These are phyloP conservation scores for Ophiosphaerella korrae DNA, from an alignment of 2,329 filamentous ascomycete genomes.

Conservation along the genomic window DNA sequence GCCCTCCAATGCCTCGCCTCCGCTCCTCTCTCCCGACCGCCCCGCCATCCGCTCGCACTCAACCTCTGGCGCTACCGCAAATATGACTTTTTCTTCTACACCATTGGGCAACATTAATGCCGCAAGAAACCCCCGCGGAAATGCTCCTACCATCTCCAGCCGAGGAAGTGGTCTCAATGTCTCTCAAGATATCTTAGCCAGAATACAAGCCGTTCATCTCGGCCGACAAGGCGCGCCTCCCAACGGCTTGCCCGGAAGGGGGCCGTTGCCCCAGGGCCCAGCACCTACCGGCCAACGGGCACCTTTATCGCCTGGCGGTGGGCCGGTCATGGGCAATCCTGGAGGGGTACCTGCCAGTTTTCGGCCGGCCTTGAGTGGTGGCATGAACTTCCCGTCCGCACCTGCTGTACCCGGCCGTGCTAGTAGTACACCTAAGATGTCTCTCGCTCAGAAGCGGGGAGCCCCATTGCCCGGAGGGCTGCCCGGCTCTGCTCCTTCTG, in stretches of 20 bases:
- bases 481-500: conserved; percentile 50
- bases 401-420: conserved; percentile 55
- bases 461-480: conserved; percentile 62
- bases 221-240: conserved; percentile 65
- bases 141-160: conserved; percentile 50
- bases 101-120: conserved; percentile 77
- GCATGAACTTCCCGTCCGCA: conserved; percentile 53
- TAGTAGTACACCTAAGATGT: conserved; percentile 57
- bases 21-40: conserved; percentile 43
- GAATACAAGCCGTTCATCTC: conserved; percentile 72
- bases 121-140: conserved; percentile 59
- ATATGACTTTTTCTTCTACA: conserved; percentile 83
- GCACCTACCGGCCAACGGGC: conserved; percentile 25
- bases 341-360: conserved; percentile 53
- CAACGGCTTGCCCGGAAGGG: conserved; percentile 30
- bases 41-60: conserved; percentile 65
- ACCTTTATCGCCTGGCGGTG: conserved; percentile 29
- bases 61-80: conserved; percentile 54
- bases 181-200: conserved; percentile 68
- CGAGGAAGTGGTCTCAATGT: conserved; percentile 57
- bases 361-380: conserved; percentile 41
- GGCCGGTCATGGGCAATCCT: conserved; percentile 30
- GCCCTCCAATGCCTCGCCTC: conserved; percentile 21
- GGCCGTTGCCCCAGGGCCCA: conserved; percentile 34
- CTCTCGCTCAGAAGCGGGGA: conserved; percentile 70